Percentiles rank a stretch among this genome's conserved stretches.
Conservation (phyloP, 2,329 filamentous ascomycete species). For the Teratosphaeria destructans region DNA sequence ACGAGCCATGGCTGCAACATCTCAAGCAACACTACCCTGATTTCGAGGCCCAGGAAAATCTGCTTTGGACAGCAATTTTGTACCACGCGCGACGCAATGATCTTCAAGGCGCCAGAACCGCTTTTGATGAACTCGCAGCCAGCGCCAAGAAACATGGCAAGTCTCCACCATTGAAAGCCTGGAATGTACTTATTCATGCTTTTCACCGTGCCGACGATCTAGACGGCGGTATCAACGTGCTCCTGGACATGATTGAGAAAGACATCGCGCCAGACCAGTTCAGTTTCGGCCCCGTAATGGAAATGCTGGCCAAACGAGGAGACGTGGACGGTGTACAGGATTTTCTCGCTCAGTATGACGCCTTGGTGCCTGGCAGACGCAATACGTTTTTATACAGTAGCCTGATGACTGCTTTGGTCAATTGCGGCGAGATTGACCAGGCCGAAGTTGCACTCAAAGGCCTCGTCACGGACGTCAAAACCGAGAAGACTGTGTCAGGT, state of each 20-base stretch:
- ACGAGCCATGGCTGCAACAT: conserved; percentile 25
- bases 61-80: conserved; percentile 48
- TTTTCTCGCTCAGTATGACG: conserved; percentile 51
- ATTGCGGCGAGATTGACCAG: conserved; percentile 35
- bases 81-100: conserved; percentile 63
- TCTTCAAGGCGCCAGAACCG: conserved; percentile 44
- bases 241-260: conserved; percentile 47
- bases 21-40: conserved; percentile 13
- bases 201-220: conserved; percentile 58
- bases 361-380: conserved; percentile 40
- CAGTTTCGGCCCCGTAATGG: conserved; percentile 65
- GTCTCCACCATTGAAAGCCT: conserved; percentile 48
- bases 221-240: conserved; percentile 52
- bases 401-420: conserved; percentile 52
- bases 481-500: conserved; percentile 36
- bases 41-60: conserved; percentile 10
- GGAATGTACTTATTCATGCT: conserved; percentile 69
- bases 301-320: conserved; percentile 57
- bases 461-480: conserved; percentile 9
- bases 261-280: conserved; percentile 46
- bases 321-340: conserved; percentile 60
- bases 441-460: conserved; percentile 41
- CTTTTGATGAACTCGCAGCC: conserved; percentile 52
- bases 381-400: conserved; percentile 50
- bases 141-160: conserved; percentile 11